phyloP scores from a whole-genome alignment of 1,139 yeast genomes.

The Yarrowia galli region DNA sequence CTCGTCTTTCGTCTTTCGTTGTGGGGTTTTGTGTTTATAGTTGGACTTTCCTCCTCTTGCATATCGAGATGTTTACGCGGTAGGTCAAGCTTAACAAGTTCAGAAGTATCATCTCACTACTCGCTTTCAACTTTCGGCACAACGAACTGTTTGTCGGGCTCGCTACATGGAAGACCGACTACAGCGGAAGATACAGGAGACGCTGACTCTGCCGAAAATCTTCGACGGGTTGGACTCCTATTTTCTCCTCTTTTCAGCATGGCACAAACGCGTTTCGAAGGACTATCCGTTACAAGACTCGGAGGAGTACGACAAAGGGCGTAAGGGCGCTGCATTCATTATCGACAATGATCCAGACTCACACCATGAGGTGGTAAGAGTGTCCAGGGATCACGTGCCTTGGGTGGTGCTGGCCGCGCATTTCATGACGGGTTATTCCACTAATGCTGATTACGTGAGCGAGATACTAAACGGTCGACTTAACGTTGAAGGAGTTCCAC shows the following conservation, averaged over 20 bases:
- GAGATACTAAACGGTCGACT: background rate
- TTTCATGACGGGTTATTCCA: background rate
- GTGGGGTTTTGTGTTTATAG: background rate
- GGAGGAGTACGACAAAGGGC: background rate
- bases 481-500: background rate
- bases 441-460: background rate
- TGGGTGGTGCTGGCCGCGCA: constrained; percentile 8
- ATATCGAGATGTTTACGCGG: background rate
- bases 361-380: background rate
- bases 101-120: background rate
- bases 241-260: background rate
- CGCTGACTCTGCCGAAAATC: background rate
- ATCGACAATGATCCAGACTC: background rate
- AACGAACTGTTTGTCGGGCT: background rate
- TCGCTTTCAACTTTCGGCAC: background rate
- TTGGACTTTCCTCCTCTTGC: background rate
- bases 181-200: background rate
- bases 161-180: constrained; percentile 7
- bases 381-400: background rate
- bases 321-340: background rate
- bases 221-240: background rate
- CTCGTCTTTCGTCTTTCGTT: too few species aligned
- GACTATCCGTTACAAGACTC: background rate
- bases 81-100: constrained; percentile 6
- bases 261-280: constrained; percentile 12